Conservation (phyloP, 805 yeast species). For the Priceomyces haplophilus region DNA sequence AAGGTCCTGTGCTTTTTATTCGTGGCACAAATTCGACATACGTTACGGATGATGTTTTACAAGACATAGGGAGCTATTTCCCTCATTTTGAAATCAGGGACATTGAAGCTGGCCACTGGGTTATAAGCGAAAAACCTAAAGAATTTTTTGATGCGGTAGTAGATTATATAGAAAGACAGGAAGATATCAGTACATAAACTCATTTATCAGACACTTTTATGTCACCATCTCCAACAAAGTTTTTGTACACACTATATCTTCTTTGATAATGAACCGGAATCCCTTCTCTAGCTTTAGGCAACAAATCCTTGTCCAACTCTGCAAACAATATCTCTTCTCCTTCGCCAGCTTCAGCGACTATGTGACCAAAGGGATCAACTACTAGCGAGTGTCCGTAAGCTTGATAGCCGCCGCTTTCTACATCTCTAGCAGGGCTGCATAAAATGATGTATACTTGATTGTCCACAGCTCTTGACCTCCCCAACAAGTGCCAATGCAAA, state of each 20-base stretch:
- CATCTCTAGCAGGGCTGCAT: slow-evolving; percentile 87
- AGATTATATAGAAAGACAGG: slow-evolving; percentile 57
- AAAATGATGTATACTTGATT: slow-evolving; percentile 69
- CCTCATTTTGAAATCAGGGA: slow-evolving; percentile 74
- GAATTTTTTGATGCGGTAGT: slow-evolving; percentile 64
- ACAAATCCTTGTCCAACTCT: slow-evolving; percentile 35
- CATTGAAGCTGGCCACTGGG: slow-evolving; percentile 89
- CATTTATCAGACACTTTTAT: slow-evolving; percentile 28
- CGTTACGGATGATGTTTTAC: slow-evolving; percentile 78
- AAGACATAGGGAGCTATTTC: slow-evolving; percentile 70
- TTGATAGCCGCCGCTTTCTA: slow-evolving; percentile 42
- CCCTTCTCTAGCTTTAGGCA: slow-evolving; percentile 39
- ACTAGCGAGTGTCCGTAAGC: slow-evolving; percentile 47
- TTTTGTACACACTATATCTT: slow-evolving; percentile 41
- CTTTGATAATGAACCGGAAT: slow-evolving; percentile 45
- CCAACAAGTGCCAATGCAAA: slow-evolving; percentile 75
- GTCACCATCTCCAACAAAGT: slow-evolving; percentile 28
- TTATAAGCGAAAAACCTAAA: slow-evolving; percentile 79
- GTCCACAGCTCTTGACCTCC: slow-evolving; percentile 71
- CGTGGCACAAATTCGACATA: slow-evolving; percentile 75
- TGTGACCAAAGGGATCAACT: slow-evolving; percentile 40
- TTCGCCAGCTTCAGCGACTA: slow-evolving; percentile 45
- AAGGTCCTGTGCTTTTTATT: slow-evolving; percentile 71
- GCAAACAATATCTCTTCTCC: slow-evolving; percentile 44
- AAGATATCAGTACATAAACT: slow-evolving; percentile 21